Conservation (phyloP, 768 basidiomycete species). For the Suillus discolor region DNA sequence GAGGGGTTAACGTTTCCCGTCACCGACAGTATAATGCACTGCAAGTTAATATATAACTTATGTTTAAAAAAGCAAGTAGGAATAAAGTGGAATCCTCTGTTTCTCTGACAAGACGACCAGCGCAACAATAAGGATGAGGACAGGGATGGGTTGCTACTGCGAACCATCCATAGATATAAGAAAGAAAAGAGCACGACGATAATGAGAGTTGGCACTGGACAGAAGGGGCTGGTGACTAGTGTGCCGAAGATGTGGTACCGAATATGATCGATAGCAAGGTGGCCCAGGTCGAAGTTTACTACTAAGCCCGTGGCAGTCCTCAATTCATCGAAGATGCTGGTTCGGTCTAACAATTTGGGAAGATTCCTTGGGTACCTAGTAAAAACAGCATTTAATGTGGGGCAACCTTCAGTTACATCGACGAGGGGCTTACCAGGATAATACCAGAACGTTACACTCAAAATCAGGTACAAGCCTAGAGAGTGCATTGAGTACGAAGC, state of each 20-base stretch:
- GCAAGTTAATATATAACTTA: background rate
- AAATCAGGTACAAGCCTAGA: constrained; percentile 57
- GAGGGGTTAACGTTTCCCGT: too few relatives aligned
- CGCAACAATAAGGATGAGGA: background rate
- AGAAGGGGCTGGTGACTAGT: background rate
- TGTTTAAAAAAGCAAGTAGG: background rate
- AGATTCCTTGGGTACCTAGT: constrained; percentile 1
- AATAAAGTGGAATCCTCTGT: background rate
- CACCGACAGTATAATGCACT: background rate
- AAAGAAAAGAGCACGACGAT: background rate
- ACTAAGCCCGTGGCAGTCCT: too few relatives aligned
- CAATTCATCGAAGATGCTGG: background rate
- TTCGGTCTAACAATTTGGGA: background rate
- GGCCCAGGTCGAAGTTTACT: background rate
- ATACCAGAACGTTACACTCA: constrained; percentile 57
- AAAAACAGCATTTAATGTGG: background rate
- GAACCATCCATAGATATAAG: background rate
- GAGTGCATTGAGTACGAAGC: background rate
- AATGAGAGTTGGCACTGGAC: background rate
- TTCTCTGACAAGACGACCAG: background rate
- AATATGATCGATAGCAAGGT: background rate
- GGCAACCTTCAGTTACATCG: too few relatives aligned
- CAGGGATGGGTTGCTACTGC: background rate
- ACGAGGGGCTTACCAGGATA: constrained; percentile 43
- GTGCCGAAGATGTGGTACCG: background rate